Evolutionary conservation across 768 basidiomycete species (phyloP).

Genomic region (Trametes cingulata): DNA sequence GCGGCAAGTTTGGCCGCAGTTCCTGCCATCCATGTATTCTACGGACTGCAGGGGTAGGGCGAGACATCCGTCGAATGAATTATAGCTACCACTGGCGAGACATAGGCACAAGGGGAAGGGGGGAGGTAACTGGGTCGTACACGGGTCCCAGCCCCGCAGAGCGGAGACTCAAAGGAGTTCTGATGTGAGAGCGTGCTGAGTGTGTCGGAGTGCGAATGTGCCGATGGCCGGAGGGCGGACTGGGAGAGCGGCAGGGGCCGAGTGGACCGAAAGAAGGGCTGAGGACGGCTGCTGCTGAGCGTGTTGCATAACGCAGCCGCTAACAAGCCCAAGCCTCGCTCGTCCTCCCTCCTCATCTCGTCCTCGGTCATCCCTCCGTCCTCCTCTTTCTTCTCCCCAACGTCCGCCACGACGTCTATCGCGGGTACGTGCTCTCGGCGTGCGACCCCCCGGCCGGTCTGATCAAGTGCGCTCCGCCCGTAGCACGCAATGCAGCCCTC

Average conservation of each 20-base stretch:
- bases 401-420: conserved; percentile 6
- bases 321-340: background rate
- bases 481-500: conserved; percentile 61
- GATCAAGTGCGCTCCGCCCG: background rate
- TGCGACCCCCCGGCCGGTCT: background rate
- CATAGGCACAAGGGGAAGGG: no score
- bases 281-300: background rate
- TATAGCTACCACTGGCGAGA: no score
- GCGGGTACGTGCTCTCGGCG: conserved; percentile 8
- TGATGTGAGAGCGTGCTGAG: background rate
- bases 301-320: background rate
- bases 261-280: background rate
- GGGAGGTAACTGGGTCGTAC: no score
- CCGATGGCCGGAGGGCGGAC: conserved; percentile 1
- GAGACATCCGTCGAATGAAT: background rate
- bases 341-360: background rate
- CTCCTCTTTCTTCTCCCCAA: background rate
- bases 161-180: background rate
- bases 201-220: background rate
- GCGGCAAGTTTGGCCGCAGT: background rate
- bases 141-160: background rate
- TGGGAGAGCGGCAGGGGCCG: background rate
- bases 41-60: background rate
- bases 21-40: no score
- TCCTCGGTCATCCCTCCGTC: background rate